phyloP scores from a whole-genome alignment of 805 yeast species.

The Clavispora phyllophila region DNA sequence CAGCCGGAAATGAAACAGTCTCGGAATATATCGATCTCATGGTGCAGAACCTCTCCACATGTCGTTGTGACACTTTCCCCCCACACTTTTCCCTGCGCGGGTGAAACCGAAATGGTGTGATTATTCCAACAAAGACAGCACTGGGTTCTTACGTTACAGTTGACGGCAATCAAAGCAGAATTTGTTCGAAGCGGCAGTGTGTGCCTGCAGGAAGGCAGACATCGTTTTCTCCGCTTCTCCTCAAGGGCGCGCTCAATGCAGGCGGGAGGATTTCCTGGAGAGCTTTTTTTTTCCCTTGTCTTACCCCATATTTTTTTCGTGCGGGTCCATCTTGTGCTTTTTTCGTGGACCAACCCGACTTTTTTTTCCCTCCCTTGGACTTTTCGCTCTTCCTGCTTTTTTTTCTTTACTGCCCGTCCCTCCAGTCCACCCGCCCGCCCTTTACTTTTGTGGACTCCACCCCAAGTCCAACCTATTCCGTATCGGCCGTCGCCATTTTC shows the following conservation, averaged over 20 bases:
- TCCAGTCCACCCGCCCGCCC: neutral
- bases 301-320: conserved; percentile 15
- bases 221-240: conserved; percentile 16
- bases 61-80: too few relatives aligned
- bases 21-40: too few relatives aligned
- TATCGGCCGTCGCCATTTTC: neutral
- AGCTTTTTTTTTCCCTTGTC: conserved; percentile 13
- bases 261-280: conserved; percentile 12
- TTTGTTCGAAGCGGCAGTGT: too few relatives aligned
- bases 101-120: neutral
- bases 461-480: neutral
- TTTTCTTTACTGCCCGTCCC: neutral
- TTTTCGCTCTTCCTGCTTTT: neutral
- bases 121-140: too few relatives aligned
- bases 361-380: neutral
- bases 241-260: conserved; percentile 6
- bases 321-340: neutral
- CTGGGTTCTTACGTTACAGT: too few relatives aligned
- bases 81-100: too few relatives aligned
- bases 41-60: too few relatives aligned
- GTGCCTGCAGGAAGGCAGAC: conserved; percentile 4
- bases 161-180: too few relatives aligned
- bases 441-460: neutral
- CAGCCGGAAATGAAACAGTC: too few relatives aligned
- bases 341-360: neutral